Evolutionary conservation across 306 rosid genomes (phyloP).

Genomic region (Cucurbita ficifolia): DNA sequence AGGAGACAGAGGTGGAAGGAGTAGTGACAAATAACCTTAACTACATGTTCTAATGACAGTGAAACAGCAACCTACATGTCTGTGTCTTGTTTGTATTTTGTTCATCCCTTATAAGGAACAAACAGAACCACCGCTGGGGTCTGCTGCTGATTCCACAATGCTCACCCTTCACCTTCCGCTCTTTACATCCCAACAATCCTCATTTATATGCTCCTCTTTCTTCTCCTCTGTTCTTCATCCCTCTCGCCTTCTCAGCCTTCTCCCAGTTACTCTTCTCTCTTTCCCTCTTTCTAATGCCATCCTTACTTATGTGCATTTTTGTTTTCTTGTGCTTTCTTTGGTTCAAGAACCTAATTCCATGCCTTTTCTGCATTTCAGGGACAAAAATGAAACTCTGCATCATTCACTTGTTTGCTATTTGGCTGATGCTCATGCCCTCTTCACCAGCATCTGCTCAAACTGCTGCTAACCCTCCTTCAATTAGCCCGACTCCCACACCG

Average conservation of each 20-base stretch:
- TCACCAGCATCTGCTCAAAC: slow-evolving; percentile 52
- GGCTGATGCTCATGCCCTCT: slow-evolving; percentile 26
- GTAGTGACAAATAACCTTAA: background rate
- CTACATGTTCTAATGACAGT: background rate
- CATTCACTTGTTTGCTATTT: slow-evolving; percentile 16
- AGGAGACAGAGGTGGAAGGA: background rate
- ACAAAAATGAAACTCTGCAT: background rate
- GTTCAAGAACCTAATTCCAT: background rate
- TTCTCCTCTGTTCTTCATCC: background rate
- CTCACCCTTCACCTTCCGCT: background rate
- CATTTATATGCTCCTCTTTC: background rate
- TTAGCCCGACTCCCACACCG: slow-evolving; percentile 57
- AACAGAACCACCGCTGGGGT: slow-evolving; percentile 1
- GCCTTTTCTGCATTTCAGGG: background rate
- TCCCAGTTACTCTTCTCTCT: background rate
- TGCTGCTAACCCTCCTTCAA: slow-evolving; percentile 27
- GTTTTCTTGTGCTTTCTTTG: background rate
- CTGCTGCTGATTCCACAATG: background rate
- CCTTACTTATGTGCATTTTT: background rate
- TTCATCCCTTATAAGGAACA: slow-evolving; percentile 1
- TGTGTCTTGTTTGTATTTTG: background rate
- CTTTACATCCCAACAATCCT: background rate
- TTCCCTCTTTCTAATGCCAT: background rate
- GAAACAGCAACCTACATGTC: slow-evolving; percentile 1
- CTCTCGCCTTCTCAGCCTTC: background rate